These are phyloP conservation scores for Diutina neorugosa DNA, from an alignment of 1,139 yeast species.

Conservation along the genomic window DNA sequence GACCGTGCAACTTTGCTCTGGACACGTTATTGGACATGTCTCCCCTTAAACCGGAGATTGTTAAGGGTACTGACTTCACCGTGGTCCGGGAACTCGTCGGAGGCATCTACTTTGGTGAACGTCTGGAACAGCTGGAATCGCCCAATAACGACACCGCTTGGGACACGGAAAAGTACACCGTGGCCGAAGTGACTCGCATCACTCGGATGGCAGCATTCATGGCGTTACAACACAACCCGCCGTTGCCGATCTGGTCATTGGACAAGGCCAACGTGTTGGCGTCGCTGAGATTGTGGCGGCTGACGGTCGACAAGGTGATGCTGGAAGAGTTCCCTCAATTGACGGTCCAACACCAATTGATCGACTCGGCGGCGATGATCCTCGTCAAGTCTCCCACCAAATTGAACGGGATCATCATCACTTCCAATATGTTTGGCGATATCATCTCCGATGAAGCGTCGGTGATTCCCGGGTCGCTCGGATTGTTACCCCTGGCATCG, in stretches of 20 bases:
- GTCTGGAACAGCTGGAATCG: conserved; percentile 81
- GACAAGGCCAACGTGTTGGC: conserved; percentile 98
- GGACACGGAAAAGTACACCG: conserved; percentile 89
- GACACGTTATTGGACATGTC: conserved; percentile 76
- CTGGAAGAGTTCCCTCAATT: conserved; percentile 82
- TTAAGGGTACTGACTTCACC: conserved; percentile 78
- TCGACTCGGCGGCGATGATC: conserved; percentile 98
- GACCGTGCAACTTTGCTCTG: conserved; percentile 93
- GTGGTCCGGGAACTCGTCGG: conserved; percentile 96
- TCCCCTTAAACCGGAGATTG: conserved; percentile 76
- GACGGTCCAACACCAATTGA: conserved; percentile 80
- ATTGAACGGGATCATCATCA: conserved; percentile 82
- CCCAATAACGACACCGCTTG: conserved; percentile 57
- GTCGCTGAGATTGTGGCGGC: conserved; percentile 91
- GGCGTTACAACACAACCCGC: conserved; percentile 89
- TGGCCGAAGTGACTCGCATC: conserved; percentile 84
- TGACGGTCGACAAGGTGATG: conserved; percentile 77
- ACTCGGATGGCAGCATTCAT: conserved; percentile 97
- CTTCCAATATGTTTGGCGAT: conserved; percentile 97
- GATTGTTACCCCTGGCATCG: conserved; percentile 92
- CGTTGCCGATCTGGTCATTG: conserved; percentile 87
- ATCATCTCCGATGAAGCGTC: conserved; percentile 96
- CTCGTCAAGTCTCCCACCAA: conserved; percentile 81
- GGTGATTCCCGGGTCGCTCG: conserved; percentile 94
- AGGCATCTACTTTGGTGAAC: conserved; percentile 93